phyloP scores from a whole-genome alignment of 2,329 filamentous ascomycete species.

The Cadophora gregata region DNA sequence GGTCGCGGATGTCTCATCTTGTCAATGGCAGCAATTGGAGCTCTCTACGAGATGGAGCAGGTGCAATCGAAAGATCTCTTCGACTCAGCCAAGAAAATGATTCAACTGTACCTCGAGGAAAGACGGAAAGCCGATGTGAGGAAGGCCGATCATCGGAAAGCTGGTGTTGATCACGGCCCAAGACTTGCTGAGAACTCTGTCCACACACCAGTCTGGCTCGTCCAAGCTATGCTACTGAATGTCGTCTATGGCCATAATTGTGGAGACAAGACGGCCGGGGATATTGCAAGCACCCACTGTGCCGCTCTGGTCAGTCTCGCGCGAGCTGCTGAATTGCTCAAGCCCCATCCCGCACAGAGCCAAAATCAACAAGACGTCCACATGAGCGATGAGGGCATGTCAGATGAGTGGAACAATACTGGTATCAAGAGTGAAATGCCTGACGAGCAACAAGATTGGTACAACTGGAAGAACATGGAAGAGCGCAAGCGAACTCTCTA shows the following conservation, averaged over 20 bases:
- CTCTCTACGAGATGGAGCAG: constrained; percentile 86
- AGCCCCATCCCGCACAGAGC: constrained; percentile 46
- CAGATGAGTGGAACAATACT: constrained; percentile 56
- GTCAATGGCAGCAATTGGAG: constrained; percentile 84
- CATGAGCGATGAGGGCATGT: constrained; percentile 60
- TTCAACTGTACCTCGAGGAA: constrained; percentile 90
- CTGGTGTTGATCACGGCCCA: constrained; percentile 54
- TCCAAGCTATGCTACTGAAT: constrained; percentile 96
- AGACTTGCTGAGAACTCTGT: constrained; percentile 63
- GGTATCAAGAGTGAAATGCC: constrained; percentile 48
- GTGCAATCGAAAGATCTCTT: constrained; percentile 83
- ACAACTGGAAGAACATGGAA: constrained; percentile 85
- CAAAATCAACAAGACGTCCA: constrained; percentile 49
- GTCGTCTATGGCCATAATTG: constrained; percentile 96
- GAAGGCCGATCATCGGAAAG: constrained; percentile 63
- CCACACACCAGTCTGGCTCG: constrained; percentile 89
- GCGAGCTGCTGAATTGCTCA: constrained; percentile 80
- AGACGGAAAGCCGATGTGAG: constrained; percentile 83
- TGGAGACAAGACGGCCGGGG: constrained; percentile 86
- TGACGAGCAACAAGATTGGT: constrained; percentile 77
- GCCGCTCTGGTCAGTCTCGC: constrained; percentile 90
- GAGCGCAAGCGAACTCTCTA: constrained; percentile 94
- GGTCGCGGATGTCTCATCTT: constrained; percentile 87
- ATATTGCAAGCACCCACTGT: constrained; percentile 92
- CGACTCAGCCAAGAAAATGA: constrained; percentile 94